Percentiles rank a stretch among this genome's conserved stretches.
Evolutionary conservation across 1,139 yeast species (phyloP).

Genomic region (Yamadazyma oceani): DNA sequence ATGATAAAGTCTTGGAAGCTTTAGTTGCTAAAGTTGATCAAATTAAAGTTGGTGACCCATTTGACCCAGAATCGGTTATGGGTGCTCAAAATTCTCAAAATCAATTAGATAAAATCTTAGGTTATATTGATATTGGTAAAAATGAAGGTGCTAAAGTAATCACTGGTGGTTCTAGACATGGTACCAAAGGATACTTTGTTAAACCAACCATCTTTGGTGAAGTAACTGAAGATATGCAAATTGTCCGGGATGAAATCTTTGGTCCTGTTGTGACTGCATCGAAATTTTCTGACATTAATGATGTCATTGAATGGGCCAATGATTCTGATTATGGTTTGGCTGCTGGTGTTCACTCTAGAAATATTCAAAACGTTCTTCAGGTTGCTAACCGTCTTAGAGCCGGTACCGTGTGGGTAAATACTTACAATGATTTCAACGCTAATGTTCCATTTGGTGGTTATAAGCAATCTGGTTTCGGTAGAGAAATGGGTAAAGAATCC

Average conservation of each 20-base stretch:
- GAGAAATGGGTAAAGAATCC: slow-evolving; percentile 88
- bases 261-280: slow-evolving; percentile 81
- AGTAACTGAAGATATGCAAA: slow-evolving; percentile 63
- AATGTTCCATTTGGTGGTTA: slow-evolving; percentile 86
- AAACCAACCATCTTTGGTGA: slow-evolving; percentile 79
- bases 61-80: slow-evolving; percentile 68
- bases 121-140: slow-evolving; percentile 72
- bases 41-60: slow-evolving; percentile 71
- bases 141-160: slow-evolving; percentile 71
- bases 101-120: slow-evolving; percentile 74
- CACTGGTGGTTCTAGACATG: slow-evolving; percentile 75
- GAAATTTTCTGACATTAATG: slow-evolving; percentile 72
- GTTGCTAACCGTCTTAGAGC: slow-evolving; percentile 71
- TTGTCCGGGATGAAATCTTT: slow-evolving; percentile 80
- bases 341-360: slow-evolving; percentile 73
- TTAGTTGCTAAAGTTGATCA: slow-evolving; percentile 53
- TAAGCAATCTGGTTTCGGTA: slow-evolving; percentile 86
- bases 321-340: slow-evolving; percentile 80
- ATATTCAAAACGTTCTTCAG: slow-evolving; percentile 65
- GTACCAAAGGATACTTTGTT: slow-evolving; percentile 70
- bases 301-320: slow-evolving; percentile 69
- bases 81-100: slow-evolving; percentile 82
- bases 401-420: slow-evolving; percentile 84
- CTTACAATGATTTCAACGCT: slow-evolving; percentile 82
- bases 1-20: slow-evolving; percentile 62